Base-by-base conservation (phyloP, 345 rosid genomes). In the Cardamine chenopodiifolia region DNA sequence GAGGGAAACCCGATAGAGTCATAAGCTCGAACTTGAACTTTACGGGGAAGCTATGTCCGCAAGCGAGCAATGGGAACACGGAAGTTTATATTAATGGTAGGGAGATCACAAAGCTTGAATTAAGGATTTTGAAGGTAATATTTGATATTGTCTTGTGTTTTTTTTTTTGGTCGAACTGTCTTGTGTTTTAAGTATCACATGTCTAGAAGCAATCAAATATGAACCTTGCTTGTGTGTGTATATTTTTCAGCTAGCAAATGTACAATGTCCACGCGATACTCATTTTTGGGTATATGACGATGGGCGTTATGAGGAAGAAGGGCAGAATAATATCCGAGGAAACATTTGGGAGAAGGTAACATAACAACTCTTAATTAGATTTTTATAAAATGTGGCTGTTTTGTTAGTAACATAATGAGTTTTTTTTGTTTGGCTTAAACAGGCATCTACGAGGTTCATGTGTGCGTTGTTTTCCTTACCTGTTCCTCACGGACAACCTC, bases 251-350 rank as follows among this genome's bases (percentile, higher is more conserved):
- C 78, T 93, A 67, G 95, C 91, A 35, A 85, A 79, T 58, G 97
- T 93, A 19, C 95, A 93, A 23, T 93, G 98, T 62, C 90, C 98
- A 6, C 80, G 88, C 0, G 93, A 90, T 73, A 89, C 98, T 65
- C 98, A 93, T 77, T 93, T 93, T 74, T 93, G 98, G 96, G 82
- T 92, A 34, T 89, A 90, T 5, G 98, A 93, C 31, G 98, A 93
- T 89, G 98, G 98, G 28, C 81, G 87, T 15, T 93, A 93, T 61
- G 95, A 93, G 81, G 97, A 90, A 78, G 97, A 93, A 86, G 98
- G 97, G 55, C 98, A 93, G 72, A 93, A 93, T 77, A 93, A 90
- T 80, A 93, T 89, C 52, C 86, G 84, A 72, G 98, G 95, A 70
- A 89, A 89, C 73, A 90, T 93, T 73, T 93, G 98, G 98, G 90